Evolutionary conservation across 441 rosid genomes (phyloP).

Genomic region (Gossypium trilobum): DNA sequence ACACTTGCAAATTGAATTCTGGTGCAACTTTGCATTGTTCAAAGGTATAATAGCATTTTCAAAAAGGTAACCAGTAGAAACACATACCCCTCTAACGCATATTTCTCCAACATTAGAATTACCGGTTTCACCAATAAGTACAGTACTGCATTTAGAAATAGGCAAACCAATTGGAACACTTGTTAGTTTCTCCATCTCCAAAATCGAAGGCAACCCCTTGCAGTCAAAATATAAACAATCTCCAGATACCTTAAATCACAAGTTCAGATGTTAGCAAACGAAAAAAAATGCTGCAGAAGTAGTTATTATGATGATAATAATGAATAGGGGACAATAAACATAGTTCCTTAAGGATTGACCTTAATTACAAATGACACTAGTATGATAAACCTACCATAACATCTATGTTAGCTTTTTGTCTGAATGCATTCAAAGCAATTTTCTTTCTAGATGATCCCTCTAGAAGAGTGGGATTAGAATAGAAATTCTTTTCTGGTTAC

Average conservation of each 20-base stretch:
- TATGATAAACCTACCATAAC: neutral
- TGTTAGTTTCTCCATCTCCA: conserved; percentile 43
- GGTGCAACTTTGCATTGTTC: conserved; percentile 40
- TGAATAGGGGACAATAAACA: neutral
- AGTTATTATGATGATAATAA: neutral
- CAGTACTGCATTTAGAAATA: conserved; percentile 57
- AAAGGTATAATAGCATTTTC: conserved; percentile 25
- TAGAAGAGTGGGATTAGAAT: neutral
- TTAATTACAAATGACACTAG: neutral
- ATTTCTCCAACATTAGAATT: conserved; percentile 59
- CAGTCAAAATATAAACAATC: conserved; percentile 92
- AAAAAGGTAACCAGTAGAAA: conserved; percentile 49
- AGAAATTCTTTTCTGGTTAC: neutral
- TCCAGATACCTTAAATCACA: conserved; percentile 68
- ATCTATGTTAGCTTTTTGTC: neutral
- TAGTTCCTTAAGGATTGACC: neutral
- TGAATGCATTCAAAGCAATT: neutral
- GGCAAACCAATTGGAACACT: conserved; percentile 92
- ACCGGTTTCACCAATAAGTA: conserved; percentile 42
- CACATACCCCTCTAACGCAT: conserved; percentile 61
- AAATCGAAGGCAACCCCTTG: conserved; percentile 53
- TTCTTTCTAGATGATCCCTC: neutral
- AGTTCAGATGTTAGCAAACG: conserved; percentile 18
- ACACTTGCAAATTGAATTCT: conserved; percentile 29
- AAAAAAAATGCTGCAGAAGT: neutral